These are phyloP conservation scores for Teratosphaeriaceae sp. DNA, from an alignment of 2,329 filamentous ascomycete species.

Conservation along the genomic window DNA sequence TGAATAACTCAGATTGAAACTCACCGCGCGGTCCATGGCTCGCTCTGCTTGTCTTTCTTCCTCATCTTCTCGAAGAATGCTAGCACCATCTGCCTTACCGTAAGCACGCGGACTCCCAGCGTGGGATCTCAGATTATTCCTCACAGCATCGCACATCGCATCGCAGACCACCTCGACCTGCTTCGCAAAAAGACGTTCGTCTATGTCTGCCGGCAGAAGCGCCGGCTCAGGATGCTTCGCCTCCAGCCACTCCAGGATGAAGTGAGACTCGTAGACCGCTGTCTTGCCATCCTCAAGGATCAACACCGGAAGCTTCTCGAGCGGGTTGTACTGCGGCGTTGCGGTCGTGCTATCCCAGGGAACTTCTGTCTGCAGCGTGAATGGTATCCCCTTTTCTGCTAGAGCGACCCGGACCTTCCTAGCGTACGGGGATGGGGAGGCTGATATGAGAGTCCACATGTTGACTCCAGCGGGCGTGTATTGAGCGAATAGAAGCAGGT, in stretches of 20 bases:
- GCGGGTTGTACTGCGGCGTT: constrained; percentile 34
- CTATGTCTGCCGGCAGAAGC: constrained; percentile 22
- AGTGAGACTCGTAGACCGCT: constrained; percentile 31
- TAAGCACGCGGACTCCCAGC: too few relatives aligned
- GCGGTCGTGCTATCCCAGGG: constrained; percentile 36
- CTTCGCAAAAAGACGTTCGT: constrained; percentile 26
- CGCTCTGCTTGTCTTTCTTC: constrained; percentile 20
- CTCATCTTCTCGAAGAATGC: constrained; percentile 32
- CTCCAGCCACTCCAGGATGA: constrained; percentile 34
- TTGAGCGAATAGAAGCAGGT: too few relatives aligned
- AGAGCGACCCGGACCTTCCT: constrained; percentile 37
- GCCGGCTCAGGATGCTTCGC: constrained; percentile 26
- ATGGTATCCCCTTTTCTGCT: constrained; percentile 34
- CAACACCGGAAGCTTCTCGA: constrained; percentile 35
- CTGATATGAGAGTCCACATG: constrained; percentile 8
- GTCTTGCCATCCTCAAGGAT: constrained; percentile 25
- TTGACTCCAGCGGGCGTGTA: too few relatives aligned
- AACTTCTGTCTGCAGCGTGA: constrained; percentile 36
- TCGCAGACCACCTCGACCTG: constrained; percentile 31
- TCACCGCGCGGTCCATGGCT: constrained; percentile 27
- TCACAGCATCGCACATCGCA: constrained; percentile 34
- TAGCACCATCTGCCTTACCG: too few relatives aligned
- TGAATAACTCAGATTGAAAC: too few relatives aligned
- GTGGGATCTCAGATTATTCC: too few relatives aligned
- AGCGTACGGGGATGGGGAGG: constrained; percentile 34